phyloP scores from a whole-genome alignment of 1,284 basidiomycete species.

The Apiotrichum montevideense region DNA sequence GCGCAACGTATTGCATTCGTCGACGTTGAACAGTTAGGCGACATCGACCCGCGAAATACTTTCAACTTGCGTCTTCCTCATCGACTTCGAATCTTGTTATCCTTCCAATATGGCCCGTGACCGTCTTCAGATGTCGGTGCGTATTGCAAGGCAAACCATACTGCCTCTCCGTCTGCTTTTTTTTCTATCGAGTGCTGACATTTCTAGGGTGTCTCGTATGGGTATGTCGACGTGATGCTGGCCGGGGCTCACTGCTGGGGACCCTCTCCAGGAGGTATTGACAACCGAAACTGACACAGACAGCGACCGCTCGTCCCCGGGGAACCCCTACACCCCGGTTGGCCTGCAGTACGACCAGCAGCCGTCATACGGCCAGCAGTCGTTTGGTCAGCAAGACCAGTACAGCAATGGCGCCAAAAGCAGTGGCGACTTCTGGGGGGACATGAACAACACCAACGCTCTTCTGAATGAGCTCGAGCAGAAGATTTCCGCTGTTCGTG shows the following conservation, averaged over 20 bases:
- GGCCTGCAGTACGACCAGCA: not conserved
- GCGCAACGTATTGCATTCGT: too few relatives aligned
- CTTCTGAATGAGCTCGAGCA: slow-evolving; percentile 40
- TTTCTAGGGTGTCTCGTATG: not conserved
- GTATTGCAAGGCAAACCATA: not conserved
- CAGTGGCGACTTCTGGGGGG: slow-evolving; percentile 41
- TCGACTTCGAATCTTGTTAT: not conserved
- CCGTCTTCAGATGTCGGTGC: slow-evolving; percentile 14
- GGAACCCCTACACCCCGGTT: slow-evolving; percentile 13
- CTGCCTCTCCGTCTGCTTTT: not conserved
- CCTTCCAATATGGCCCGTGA: slow-evolving; percentile 18
- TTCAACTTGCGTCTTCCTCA: too few relatives aligned
- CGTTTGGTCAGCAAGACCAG: slow-evolving; percentile 4
- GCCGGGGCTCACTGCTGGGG: too few relatives aligned
- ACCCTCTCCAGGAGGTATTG: too few relatives aligned
- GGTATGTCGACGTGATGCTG: slow-evolving; percentile 2
- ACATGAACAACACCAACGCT: slow-evolving; percentile 31
- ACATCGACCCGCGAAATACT: too few relatives aligned
- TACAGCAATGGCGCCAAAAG: slow-evolving; percentile 4
- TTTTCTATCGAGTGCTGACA: not conserved
- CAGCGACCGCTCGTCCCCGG: slow-evolving; percentile 11
- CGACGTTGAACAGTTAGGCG: too few relatives aligned
- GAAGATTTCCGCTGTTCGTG: slow-evolving; percentile 40
- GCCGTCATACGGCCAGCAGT: not conserved
- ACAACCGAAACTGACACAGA: not conserved